Percentiles rank a stretch among this genome's conserved stretches.
phyloP scores from a whole-genome alignment of 2,329 filamentous ascomycete species.

The Aspergillus spinulosporus region DNA sequence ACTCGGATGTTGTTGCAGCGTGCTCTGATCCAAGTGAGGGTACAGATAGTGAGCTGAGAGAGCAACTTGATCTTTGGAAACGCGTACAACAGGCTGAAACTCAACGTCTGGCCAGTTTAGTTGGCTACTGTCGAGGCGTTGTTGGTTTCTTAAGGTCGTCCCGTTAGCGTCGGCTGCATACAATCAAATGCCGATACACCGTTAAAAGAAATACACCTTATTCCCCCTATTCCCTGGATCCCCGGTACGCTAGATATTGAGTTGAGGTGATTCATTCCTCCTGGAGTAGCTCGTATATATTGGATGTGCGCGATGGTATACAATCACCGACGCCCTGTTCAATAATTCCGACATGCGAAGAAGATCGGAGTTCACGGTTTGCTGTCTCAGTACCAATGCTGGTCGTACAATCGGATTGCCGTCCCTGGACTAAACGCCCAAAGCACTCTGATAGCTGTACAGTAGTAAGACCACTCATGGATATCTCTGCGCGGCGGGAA shows the following conservation, averaged over 20 bases:
- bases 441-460: slow-evolving; percentile 15
- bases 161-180: slow-evolving; percentile 32
- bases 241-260: neutral
- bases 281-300: slow-evolving; percentile 18
- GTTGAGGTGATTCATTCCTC: slow-evolving; percentile 9
- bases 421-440: neutral
- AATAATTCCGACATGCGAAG: neutral
- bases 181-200: neutral
- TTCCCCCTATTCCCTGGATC: neutral
- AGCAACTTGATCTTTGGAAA: slow-evolving; percentile 68
- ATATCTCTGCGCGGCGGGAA: slow-evolving; percentile 22
- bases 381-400: neutral
- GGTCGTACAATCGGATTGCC: neutral
- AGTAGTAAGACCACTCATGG: slow-evolving; percentile 7
- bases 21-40: slow-evolving; percentile 51
- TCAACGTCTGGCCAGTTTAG: slow-evolving; percentile 69
- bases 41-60: slow-evolving; percentile 50
- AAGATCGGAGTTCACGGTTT: neutral
- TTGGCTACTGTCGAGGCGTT: slow-evolving; percentile 86
- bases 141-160: slow-evolving; percentile 72
- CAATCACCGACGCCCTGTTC: neutral
- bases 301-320: neutral
- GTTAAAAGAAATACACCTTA: neutral
- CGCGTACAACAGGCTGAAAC: slow-evolving; percentile 70
- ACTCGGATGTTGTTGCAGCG: slow-evolving; percentile 60